Evolutionary conservation across 176 grass and related monocot genomes (phyloP).

Genomic region (Cenchrus americanus): DNA sequence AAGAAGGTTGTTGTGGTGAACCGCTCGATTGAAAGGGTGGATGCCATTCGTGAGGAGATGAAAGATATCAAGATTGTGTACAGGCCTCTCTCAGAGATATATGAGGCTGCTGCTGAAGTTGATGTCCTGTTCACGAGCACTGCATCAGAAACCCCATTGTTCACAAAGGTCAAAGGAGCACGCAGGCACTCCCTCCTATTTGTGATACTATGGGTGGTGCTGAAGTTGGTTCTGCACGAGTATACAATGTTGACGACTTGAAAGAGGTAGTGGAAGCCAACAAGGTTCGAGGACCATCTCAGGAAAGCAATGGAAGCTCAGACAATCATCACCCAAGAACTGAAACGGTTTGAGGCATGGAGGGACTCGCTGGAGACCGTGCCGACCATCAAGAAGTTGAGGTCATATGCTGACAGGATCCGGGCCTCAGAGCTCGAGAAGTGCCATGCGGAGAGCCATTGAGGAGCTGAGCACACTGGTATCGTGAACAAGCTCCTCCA

Average conservation of each 20-base stretch:
- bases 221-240: constrained; percentile 39
- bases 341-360: constrained; percentile 81
- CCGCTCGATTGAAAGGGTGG: constrained; percentile 83
- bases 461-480: constrained; percentile 78
- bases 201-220: constrained; percentile 60
- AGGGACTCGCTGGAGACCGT: constrained; percentile 81
- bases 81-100: constrained; percentile 74
- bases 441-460: constrained; percentile 74
- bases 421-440: constrained; percentile 80
- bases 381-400: constrained; percentile 90
- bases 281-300: constrained; percentile 82
- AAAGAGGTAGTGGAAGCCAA: constrained; percentile 94
- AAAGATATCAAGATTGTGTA: constrained; percentile 86
- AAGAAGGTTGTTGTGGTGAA: constrained; percentile 85
- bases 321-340: constrained; percentile 72
- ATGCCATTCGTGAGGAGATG: constrained; percentile 71
- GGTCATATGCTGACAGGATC: constrained; percentile 83
- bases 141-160: constrained; percentile 76
- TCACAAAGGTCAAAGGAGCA: constrained; percentile 72
- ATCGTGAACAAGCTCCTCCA: constrained; percentile 93
- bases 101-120: constrained; percentile 66
- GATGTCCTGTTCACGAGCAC: constrained; percentile 86
- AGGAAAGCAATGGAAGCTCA: constrained; percentile 89
- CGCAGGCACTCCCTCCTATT: constrained; percentile 50
- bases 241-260: constrained; percentile 89